Base-by-base conservation (phyloP, 164 flowering plant species). In the Akebia trifoliata region DNA sequence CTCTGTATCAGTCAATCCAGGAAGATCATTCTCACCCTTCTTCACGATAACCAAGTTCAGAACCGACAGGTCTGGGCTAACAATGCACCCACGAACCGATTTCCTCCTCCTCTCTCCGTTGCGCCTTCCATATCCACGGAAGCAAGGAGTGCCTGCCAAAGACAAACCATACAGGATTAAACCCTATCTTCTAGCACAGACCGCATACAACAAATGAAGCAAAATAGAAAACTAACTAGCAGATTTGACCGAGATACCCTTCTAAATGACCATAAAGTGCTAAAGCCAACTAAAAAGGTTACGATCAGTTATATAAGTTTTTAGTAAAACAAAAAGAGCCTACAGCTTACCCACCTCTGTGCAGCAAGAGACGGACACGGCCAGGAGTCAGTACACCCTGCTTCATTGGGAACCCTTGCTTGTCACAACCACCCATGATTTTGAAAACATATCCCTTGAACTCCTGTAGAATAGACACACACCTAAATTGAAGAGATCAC, bases 321-420 rank as follows among this genome's bases (percentile, higher is more conserved):
- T 26, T 2, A 1, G 4, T 6, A 36, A 15, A 22, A 32, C 4
- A 34, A 2, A 56, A 50, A 32, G 4, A 18, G 21, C 4, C 7
- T 18, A 15, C 45, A 42, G 2, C 4, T 18, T 8, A 63, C 69
- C 26, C 9, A 82, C 84, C 87, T 72, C 87, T 62, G 68, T 77
- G 78, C 52, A 82, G 75, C 73, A 80, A 56, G 14, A 82, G 79
- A 14, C 81, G 81, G 14, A 79, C 87, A 67, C 84, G 84, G n/a
- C 84, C 84, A 12, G 84, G 78, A 37, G 87, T 79, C 17, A 79
- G 62, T 3, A 82, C 84, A 60, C 84, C 84, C 72, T 82, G 84
- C 72, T 82, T 82, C 87, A 82, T 79, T 10, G 87, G 84, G 45
- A 82, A 80, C 38, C 87, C 87, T 54, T 82, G 87, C 45, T 79